phyloP scores from a whole-genome alignment of 2,329 filamentous ascomycete genomes.

The Plectosphaerella cucumerina region DNA sequence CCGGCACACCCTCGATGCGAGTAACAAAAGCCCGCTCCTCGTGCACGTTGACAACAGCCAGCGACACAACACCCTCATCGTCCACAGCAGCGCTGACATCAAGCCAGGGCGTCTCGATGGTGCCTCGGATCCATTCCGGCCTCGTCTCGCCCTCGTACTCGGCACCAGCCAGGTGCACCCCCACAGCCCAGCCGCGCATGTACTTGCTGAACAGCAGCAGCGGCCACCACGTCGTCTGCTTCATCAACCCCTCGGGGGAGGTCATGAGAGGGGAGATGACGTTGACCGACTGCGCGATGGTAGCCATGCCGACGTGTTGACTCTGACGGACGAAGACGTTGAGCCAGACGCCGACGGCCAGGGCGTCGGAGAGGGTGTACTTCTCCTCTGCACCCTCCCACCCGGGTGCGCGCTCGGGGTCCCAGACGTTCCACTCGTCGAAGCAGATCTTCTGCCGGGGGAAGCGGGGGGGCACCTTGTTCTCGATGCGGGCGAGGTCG shows the following conservation, averaged over 20 bases:
- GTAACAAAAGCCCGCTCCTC: slow-evolving; percentile 57
- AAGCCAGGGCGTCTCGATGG: slow-evolving; percentile 66
- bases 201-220: slow-evolving; percentile 57
- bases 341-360: slow-evolving; percentile 71
- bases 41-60: slow-evolving; percentile 71
- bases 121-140: slow-evolving; percentile 60
- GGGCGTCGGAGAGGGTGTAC: slow-evolving; percentile 70
- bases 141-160: slow-evolving; percentile 65
- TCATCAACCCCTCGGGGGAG: slow-evolving; percentile 55
- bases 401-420: slow-evolving; percentile 66
- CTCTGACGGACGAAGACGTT: slow-evolving; percentile 74
- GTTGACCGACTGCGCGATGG: slow-evolving; percentile 74
- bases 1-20: slow-evolving; percentile 46
- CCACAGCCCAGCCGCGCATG: slow-evolving; percentile 70
- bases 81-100: slow-evolving; percentile 61
- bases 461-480: slow-evolving; percentile 54
- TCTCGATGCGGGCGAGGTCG: slow-evolving; percentile 69
- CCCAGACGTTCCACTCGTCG: slow-evolving; percentile 85
- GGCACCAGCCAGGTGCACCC: slow-evolving; percentile 57
- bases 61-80: slow-evolving; percentile 54
- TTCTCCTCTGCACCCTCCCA: slow-evolving; percentile 68
- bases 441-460: slow-evolving; percentile 70
- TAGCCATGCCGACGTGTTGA: slow-evolving; percentile 70
- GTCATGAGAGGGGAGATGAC: slow-evolving; percentile 78
- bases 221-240: slow-evolving; percentile 75